Conservation (phyloP, 1,284 basidiomycete species). For the Ustilago lituana region DNA sequence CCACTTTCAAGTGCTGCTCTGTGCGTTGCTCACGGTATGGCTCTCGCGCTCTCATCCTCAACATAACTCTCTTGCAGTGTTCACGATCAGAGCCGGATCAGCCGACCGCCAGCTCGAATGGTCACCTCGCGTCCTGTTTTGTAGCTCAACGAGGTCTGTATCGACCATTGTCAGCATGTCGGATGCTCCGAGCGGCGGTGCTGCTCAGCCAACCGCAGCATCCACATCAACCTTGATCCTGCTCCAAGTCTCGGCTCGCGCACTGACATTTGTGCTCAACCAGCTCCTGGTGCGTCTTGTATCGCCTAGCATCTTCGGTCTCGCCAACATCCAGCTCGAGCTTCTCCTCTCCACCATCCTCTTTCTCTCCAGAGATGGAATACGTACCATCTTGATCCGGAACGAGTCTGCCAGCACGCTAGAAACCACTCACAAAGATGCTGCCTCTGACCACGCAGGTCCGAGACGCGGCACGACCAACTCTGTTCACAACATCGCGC, state of each 20-base stretch:
- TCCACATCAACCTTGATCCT: slow-evolving; percentile 82
- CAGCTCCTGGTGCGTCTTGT: slow-evolving; percentile 85
- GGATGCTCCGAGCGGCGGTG: neutral
- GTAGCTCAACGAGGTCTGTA: no score
- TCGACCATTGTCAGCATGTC: no score
- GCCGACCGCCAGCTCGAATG: neutral
- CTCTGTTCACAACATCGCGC: slow-evolving; percentile 56
- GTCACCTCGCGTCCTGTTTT: no score
- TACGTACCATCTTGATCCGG: slow-evolving; percentile 68
- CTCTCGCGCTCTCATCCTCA: no score
- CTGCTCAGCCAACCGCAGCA: slow-evolving; percentile 1
- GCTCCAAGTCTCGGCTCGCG: slow-evolving; percentile 83
- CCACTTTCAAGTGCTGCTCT: slow-evolving; percentile 2
- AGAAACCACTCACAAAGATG: neutral
- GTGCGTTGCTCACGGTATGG: no score
- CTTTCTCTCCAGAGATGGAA: slow-evolving; percentile 89
- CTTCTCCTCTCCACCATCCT: slow-evolving; percentile 86
- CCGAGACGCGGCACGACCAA: slow-evolving; percentile 15
- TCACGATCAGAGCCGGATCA: neutral
- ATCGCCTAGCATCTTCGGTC: slow-evolving; percentile 85
- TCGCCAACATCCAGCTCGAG: slow-evolving; percentile 85
- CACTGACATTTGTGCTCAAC: slow-evolving; percentile 87
- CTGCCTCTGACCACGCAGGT: neutral
- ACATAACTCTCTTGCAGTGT: neutral
- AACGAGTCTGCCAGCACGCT: slow-evolving; percentile 2